phyloP scores from a whole-genome alignment of 2,329 filamentous ascomycete genomes.

The Lasiodiplodia sp. region DNA sequence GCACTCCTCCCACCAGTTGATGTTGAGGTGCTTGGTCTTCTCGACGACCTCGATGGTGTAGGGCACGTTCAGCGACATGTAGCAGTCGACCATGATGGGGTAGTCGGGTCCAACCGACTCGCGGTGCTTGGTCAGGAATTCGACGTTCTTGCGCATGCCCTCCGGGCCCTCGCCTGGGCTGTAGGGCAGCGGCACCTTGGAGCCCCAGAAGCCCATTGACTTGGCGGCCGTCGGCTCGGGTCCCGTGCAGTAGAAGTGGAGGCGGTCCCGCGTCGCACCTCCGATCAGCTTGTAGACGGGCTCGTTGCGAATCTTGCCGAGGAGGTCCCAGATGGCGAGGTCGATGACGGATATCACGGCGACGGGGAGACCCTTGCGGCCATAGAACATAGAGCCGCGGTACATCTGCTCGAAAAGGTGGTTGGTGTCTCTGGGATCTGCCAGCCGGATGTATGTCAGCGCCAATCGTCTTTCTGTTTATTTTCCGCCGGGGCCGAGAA shows the following conservation, averaged over 20 bases:
- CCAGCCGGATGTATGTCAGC: not conserved
- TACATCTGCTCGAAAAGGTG: constrained; percentile 97
- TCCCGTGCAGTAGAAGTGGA: constrained; percentile 95
- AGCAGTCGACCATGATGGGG: constrained; percentile 94
- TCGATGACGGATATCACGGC: constrained; percentile 96
- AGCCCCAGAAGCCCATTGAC: constrained; percentile 87
- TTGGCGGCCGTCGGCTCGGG: constrained; percentile 82
- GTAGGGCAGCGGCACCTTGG: constrained; percentile 88
- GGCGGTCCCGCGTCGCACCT: constrained; percentile 80
- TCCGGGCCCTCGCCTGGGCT: constrained; percentile 85
- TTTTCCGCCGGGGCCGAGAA: not conserved
- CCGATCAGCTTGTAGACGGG: constrained; percentile 95
- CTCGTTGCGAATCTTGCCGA: constrained; percentile 90
- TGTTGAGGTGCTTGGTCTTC: constrained; percentile 80
- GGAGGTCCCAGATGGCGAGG: constrained; percentile 88
- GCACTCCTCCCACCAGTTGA: constrained; percentile 98
- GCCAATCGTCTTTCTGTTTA: not conserved
- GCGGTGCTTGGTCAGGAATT: constrained; percentile 84
- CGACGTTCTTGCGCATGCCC: constrained; percentile 86
- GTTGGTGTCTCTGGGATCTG: constrained; percentile 89
- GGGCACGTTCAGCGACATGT: constrained; percentile 91
- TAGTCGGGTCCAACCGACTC: constrained; percentile 88
- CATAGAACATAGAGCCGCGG: constrained; percentile 94
- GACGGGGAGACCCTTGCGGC: constrained; percentile 86
- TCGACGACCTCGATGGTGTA: constrained; percentile 93